These are phyloP conservation scores for Polytrichum commune DNA, from an alignment of 225 moss, liverwort and hornwort genomes.

Conservation along the genomic window DNA sequence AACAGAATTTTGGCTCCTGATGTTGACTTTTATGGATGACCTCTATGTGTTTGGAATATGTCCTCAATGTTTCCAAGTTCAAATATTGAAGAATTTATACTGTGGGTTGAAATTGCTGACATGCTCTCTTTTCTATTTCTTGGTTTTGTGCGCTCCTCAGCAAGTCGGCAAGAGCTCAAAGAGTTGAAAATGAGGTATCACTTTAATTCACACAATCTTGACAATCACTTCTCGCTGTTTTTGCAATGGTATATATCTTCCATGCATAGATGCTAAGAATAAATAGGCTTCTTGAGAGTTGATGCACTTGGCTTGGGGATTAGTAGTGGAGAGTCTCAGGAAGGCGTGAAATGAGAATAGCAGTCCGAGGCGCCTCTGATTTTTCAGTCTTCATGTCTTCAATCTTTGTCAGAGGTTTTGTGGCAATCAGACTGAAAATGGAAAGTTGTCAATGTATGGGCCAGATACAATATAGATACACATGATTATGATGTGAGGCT, in stretches of 20 bases:
- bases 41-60: no score
- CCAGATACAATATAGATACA: conserved; percentile 96
- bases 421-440: not conserved
- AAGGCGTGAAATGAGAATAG: no score
- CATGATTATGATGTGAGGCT: conserved; percentile 95
- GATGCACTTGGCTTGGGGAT: no score
- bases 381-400: no score
- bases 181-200: conserved; percentile 92
- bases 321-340: no score
- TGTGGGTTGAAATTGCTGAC: not conserved
- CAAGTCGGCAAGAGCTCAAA: conserved; percentile 94
- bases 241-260: not conserved
- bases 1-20: no score
- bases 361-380: no score
- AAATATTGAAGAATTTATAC: conserved; percentile 3
- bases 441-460: conserved; percentile 7
- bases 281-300: no score
- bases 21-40: no score
- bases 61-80: no score
- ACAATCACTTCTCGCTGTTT: not conserved
- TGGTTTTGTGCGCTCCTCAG: conserved; percentile 33
- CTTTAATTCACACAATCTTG: not conserved
- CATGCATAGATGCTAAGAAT: no score
- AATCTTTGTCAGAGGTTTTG: not conserved
- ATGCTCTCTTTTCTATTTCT: conserved; percentile 4